Conservation (phyloP, 768 basidiomycete species). For the Naematelia aurantialba region DNA sequence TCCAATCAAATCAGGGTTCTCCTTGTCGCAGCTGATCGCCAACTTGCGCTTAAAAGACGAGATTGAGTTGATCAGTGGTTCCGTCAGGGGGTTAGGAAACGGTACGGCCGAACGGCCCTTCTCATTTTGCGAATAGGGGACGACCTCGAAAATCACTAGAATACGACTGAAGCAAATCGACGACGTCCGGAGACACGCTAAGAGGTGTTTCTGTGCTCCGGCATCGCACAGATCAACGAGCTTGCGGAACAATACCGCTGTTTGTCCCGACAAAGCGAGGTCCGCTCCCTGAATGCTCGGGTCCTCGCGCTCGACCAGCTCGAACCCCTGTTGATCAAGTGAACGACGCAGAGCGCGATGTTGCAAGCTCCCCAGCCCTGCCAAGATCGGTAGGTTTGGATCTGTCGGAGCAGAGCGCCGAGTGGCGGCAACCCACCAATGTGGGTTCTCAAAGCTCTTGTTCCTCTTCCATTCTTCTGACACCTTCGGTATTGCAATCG, state of each 20-base stretch:
- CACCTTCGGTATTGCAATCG: not conserved
- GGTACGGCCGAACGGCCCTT: not conserved
- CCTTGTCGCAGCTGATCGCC: not conserved
- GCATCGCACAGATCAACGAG: not conserved
- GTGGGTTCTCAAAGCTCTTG: constrained; percentile 5
- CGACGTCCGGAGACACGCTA: not conserved
- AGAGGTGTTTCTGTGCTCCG: not conserved
- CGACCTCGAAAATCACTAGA: constrained; percentile 7
- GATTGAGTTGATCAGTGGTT: not conserved
- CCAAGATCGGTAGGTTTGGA: not conserved
- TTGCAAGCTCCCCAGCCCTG: not conserved
- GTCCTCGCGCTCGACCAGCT: constrained; percentile 3
- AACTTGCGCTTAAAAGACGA: not conserved
- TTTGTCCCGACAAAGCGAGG: constrained; percentile 5
- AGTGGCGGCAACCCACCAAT: constrained; percentile 3
- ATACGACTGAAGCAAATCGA: not conserved
- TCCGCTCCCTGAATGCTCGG: constrained; percentile 6
- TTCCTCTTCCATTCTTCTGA: not conserved
- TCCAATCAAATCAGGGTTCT: not conserved
- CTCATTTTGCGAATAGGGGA: not conserved
- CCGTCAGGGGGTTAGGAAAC: constrained; percentile 1
- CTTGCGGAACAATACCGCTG: constrained; percentile 11
- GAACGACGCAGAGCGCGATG: not conserved
- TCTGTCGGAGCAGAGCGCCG: not conserved
- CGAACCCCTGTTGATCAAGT: not conserved